Base-by-base conservation (phyloP, 257 asterid species). In the Asclepias syriaca region DNA sequence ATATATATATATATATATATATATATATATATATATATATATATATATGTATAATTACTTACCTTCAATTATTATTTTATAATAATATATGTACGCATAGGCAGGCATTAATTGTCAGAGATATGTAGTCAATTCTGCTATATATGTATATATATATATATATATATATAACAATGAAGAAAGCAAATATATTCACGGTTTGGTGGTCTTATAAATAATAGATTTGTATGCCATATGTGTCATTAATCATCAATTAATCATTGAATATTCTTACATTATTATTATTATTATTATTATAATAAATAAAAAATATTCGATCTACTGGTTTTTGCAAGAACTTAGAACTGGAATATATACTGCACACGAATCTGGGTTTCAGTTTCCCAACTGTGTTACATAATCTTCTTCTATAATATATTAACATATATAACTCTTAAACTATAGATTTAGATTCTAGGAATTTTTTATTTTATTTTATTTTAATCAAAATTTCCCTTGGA, bases 381-480 rank as follows among this genome's bases (percentile, higher is more conserved):
- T 74, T 79, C 75, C 78, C 81, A 71, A 77, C 69, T 27, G 55
- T 34, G 77, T 64, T 8, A 72, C 74, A 68, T 57, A 59, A 57
- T 76, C 76, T 69, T 80, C 59, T 73, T 65, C 27, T 72, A 24
- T 40, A 40, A 40, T 40, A 40, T 40, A 40, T 29, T 29, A 29
- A 29, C 34, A 29, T 29, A 29, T 29, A 29, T 29, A 29, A 24
- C 27, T 24, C 27, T 24, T 24, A 24, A 24, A 21, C 66, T 34
- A 14, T 48, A 24, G 50, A 34, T 71, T 55, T 37, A 68, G 22
- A 68, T 48, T 29, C 24, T 8, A 34, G 72, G 72, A 51, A 43
- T 63, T 7, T 27, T 70, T 64, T 11, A 18, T 58, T 12, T 29
- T 43, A 7, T 24, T 22, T n/a, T n/a, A n/a, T n/a, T 27, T 0